A percentile compares a stretch with the other conserved stretches of the same genome.
Evolutionary conservation across 192 early-diverging fungal genomes (phyloP).

Genomic region (Glomus cerebriforme): DNA sequence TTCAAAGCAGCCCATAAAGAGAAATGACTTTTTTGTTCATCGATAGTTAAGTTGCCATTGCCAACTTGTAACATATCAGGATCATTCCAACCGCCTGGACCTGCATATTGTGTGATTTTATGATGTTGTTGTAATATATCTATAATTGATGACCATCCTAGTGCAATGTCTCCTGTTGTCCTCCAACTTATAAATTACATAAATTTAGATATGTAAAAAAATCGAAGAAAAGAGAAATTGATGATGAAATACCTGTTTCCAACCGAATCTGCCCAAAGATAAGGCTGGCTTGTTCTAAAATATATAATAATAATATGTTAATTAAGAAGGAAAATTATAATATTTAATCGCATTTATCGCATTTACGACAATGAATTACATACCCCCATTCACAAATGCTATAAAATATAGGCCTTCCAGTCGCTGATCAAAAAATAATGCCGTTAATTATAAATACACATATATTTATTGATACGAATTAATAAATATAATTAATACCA

Average conservation of each 20-base stretch:
- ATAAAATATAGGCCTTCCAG: conserved; percentile 48
- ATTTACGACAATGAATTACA: conserved; percentile 40
- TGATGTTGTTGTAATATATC: not conserved
- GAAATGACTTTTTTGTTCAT: conserved; percentile 33
- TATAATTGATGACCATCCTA: not conserved
- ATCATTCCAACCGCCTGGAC: conserved; percentile 54
- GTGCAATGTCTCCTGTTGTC: conserved; percentile 32
- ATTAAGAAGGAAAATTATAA: too few relatives aligned
- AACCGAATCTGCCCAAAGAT: conserved; percentile 31
- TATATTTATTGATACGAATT: not conserved
- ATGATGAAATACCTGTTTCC: conserved; percentile 33
- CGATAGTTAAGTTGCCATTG: conserved; percentile 46
- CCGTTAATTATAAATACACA: not conserved
- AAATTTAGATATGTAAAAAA: too few relatives aligned
- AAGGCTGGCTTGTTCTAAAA: not conserved
- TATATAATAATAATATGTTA: not conserved
- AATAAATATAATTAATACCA: not conserved
- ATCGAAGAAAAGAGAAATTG: not conserved
- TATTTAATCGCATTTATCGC: conserved; percentile 26
- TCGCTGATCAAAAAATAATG: conserved; percentile 9
- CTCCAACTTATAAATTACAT: conserved; percentile 31
- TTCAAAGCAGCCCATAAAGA: conserved; percentile 60
- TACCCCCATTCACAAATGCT: conserved; percentile 55
- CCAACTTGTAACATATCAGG: conserved; percentile 63
- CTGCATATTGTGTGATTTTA: conserved; percentile 29